phyloP scores from a whole-genome alignment of 495 filamentous ascomycete genomes.

The Hypomontagnella submonticulosa region DNA sequence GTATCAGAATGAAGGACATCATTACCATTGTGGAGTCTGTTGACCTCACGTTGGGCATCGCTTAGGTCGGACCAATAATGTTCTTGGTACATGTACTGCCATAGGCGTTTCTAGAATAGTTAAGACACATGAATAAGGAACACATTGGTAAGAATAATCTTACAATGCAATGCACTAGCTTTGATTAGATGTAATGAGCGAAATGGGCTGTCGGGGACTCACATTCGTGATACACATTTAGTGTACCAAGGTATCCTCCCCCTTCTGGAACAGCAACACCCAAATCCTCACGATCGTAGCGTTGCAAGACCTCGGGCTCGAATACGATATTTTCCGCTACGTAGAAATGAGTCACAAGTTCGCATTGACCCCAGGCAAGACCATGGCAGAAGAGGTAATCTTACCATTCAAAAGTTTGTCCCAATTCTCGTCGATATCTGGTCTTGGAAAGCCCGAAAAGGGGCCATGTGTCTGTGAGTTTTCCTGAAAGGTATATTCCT shows the following conservation, averaged over 20 bases:
- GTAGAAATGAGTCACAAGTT: neutral
- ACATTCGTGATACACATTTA: slow-evolving; percentile 7
- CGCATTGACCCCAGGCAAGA: neutral
- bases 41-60: neutral
- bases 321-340: slow-evolving; percentile 4
- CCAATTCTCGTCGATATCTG: slow-evolving; percentile 4
- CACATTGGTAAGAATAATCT: neutral
- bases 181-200: neutral
- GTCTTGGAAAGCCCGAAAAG: neutral
- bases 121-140: neutral
- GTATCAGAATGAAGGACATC: neutral
- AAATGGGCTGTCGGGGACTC: neutral
- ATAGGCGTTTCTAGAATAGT: neutral
- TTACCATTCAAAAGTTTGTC: slow-evolving; percentile 1
- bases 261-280: slow-evolving; percentile 2
- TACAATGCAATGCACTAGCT: neutral
- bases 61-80: neutral
- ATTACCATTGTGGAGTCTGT: neutral
- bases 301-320: slow-evolving; percentile 1
- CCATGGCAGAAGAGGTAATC: neutral
- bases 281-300: neutral
- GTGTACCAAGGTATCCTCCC: neutral
- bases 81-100: slow-evolving; percentile 4
- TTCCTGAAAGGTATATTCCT: slow-evolving; percentile 2
- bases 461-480: slow-evolving; percentile 1